Evolutionary conservation across 495 filamentous ascomycete genomes (phyloP), one percentile per base, ranked within the genome.

Genomic region (Aspergillus incahuasiensis): DNA sequence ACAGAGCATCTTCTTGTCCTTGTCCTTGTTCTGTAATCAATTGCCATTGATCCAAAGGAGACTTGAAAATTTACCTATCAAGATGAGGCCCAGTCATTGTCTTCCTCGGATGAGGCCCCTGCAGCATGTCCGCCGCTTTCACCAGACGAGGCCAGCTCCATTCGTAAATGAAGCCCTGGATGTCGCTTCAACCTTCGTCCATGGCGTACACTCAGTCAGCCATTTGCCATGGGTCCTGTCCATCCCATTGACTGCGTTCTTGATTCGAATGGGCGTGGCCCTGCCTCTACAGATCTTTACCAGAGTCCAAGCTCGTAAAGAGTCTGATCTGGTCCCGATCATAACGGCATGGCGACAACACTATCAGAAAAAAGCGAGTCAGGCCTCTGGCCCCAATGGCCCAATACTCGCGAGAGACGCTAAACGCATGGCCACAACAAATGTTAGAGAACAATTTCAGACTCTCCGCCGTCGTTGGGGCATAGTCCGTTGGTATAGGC

Each of bases 171-270:
- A 78, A 19, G 67, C 74, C 30, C 48, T 86, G 42, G 66, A 78
- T 32, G 61, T 69, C 55, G 78, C 86, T 16, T 76, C 85, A 30
- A 62, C 70, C 48, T 62, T 85, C 41, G 72, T 94, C 47, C 71
- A 84, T n/a, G 61, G 69, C 41, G 61, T 92, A 2, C 90, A 94
- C 66, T 60, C 63, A 28, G 13, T 73, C 59, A 81, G 80, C 22
- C 72, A 75, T 43, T 77, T 87, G 3, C 81, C 90, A 56, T 95
- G 90, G 90, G 83, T 68, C 45, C 61, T 81, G 8, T 79, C 83
- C 22, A 81, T 96, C 50, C 90, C 91, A 0, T 74, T 88, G 51
- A 76, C 87, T 0, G 87, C 89, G 1, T 50, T 90, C 3, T 35
- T 81, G 44, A 71, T 92, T 46, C 84, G 85, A 52, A 72, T 78